Evolutionary conservation across 805 yeast species (phyloP).

Genomic region (Lachancea nothofagi): DNA sequence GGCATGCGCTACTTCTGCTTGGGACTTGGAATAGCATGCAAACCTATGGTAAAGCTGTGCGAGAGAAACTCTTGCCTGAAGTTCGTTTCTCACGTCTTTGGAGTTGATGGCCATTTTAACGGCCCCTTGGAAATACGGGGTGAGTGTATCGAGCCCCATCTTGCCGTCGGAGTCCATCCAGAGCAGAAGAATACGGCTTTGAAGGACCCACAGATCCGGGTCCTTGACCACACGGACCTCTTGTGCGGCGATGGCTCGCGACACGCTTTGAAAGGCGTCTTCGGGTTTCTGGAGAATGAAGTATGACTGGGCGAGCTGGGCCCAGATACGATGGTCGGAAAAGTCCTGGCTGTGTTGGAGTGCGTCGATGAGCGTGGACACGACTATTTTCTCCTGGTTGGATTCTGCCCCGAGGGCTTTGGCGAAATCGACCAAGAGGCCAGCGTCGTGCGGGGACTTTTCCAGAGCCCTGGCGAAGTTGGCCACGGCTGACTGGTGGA

Average conservation of each 20-base stretch:
- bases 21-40: conserved; percentile 10
- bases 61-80: conserved; percentile 11
- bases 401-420: conserved; percentile 6
- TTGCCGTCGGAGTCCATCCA: conserved; percentile 10
- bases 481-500: conserved; percentile 17
- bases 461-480: conserved; percentile 15
- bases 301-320: conserved; percentile 21
- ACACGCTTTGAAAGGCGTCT: conserved; percentile 22
- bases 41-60: conserved; percentile 13
- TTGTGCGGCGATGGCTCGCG: conserved; percentile 8
- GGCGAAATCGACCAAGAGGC: conserved; percentile 7
- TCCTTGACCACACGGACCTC: conserved; percentile 4
- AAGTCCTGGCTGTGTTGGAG: neutral
- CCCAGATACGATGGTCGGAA: conserved; percentile 17
- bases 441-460: conserved; percentile 7
- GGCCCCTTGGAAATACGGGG: conserved; percentile 10
- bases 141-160: conserved; percentile 8
- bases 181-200: conserved; percentile 11
- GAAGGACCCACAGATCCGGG: conserved; percentile 10
- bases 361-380: conserved; percentile 6
- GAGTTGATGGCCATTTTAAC: conserved; percentile 7
- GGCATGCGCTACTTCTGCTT: conserved; percentile 8
- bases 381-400: conserved; percentile 1
- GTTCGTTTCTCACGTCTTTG: conserved; percentile 5
- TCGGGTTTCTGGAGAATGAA: conserved; percentile 20